Conservation (phyloP, 192 early-diverging fungal genomes). For the Coemansia sp. region DNA sequence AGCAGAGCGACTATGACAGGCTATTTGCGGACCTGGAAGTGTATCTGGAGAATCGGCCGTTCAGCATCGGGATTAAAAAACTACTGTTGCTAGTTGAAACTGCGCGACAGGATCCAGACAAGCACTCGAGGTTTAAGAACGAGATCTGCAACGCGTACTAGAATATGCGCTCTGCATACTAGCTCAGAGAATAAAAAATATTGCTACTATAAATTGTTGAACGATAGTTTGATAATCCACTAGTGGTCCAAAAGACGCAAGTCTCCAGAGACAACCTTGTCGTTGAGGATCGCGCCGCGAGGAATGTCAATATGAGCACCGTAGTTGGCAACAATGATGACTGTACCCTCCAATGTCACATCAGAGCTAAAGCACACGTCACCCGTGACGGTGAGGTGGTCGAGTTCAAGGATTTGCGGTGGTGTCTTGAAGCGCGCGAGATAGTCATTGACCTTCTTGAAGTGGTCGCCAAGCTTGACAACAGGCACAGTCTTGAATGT, state of each 20-base stretch:
- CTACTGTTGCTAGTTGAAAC: conserved; percentile 89
- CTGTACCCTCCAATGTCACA: conserved; percentile 89
- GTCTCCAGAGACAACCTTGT: conserved; percentile 98
- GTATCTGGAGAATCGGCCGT: conserved; percentile 58
- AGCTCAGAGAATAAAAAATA: background rate
- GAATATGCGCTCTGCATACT: background rate
- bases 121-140: conserved; percentile 29
- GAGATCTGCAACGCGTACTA: conserved; percentile 38
- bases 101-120: conserved; percentile 77
- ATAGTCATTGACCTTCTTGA: conserved; percentile 95
- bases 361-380: conserved; percentile 97
- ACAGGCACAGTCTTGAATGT: conserved; percentile 91
- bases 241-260: conserved; percentile 84
- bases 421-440: conserved; percentile 86
- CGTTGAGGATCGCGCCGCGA: conserved; percentile 89
- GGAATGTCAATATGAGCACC: conserved; percentile 98
- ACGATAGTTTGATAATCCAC: background rate
- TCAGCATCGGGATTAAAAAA: conserved; percentile 90
- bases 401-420: conserved; percentile 95
- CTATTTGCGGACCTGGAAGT: conserved; percentile 60
- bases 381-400: conserved; percentile 97
- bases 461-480: conserved; percentile 97
- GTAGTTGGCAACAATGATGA: conserved; percentile 98
- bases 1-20: conserved; percentile 59
- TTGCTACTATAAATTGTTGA: background rate